A percentile compares a stretch with the other conserved stretches of the same genome.
phyloP scores from a whole-genome alignment of 1,284 basidiomycete species.

The Leccinum subspadiceum region DNA sequence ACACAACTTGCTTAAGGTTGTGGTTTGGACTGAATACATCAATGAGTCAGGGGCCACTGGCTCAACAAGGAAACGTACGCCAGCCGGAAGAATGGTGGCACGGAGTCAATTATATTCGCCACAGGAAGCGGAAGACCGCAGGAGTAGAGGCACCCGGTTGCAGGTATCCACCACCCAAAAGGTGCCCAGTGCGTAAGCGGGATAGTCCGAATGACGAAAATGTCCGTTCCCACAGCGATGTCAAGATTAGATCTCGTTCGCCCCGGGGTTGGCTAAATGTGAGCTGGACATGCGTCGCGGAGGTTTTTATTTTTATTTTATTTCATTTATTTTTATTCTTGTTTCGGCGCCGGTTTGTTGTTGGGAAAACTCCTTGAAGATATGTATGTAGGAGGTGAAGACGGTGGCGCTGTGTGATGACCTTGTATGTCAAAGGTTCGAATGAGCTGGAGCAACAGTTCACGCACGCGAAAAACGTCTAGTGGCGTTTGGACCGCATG shows the following conservation, averaged over 20 bases:
- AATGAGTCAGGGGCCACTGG: conserved; percentile 14
- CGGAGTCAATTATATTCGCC: conserved; percentile 20
- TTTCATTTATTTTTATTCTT: neutral
- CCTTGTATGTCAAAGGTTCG: conserved; percentile 3
- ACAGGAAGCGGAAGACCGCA: conserved; percentile 32
- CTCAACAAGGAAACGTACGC: neutral
- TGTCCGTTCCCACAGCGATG: conserved; percentile 23
- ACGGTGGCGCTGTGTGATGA: neutral
- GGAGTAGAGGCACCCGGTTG: conserved; percentile 11
- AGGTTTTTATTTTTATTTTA: neutral
- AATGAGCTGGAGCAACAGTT: conserved; percentile 13
- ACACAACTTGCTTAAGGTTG: conserved; percentile 4
- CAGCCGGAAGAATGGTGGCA: conserved; percentile 18
- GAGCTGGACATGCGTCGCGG: neutral
- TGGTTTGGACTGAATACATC: conserved; percentile 10
- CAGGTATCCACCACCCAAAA: conserved; percentile 10
- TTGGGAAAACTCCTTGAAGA: conserved; percentile 9
- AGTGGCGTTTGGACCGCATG: conserved; percentile 30
- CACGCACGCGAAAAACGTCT: conserved; percentile 28
- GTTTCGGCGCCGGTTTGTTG: conserved; percentile 7
- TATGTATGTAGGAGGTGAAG: neutral
- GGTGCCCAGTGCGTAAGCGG: conserved; percentile 13
- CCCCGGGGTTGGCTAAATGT: neutral
- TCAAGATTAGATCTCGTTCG: conserved; percentile 27
- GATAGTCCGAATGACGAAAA: conserved; percentile 26